Evolutionary conservation across 164 flowering plant species (phyloP).

Genomic region (Akebia trifoliata): DNA sequence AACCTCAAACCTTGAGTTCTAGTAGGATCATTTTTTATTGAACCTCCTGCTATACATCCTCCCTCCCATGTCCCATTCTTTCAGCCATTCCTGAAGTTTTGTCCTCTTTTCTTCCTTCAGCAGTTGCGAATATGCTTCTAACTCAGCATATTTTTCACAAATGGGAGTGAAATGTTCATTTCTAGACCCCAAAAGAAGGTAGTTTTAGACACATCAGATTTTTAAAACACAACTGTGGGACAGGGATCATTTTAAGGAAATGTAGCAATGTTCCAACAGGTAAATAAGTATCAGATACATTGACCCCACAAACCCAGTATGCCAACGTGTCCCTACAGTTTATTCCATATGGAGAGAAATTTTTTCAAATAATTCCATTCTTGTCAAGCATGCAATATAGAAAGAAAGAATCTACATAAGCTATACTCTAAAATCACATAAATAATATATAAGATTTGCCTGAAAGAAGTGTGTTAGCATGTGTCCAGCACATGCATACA

Average conservation of each 20-base stretch:
- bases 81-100: neutral
- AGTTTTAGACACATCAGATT: too few species aligned
- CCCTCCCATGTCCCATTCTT: neutral
- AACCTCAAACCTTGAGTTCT: too few species aligned
- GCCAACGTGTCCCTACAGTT: neutral
- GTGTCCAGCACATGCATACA: too few species aligned
- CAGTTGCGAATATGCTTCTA: neutral
- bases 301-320: too few species aligned
- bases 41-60: too few species aligned
- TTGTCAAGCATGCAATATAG: neutral
- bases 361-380: neutral
- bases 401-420: too few species aligned
- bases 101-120: neutral
- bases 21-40: too few species aligned
- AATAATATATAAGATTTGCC: too few species aligned
- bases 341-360: neutral
- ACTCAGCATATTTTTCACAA: neutral
- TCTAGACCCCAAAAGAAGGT: neutral
- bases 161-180: neutral
- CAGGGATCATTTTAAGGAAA: neutral
- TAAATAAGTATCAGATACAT: too few species aligned
- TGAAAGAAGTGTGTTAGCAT: too few species aligned
- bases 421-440: too few species aligned
- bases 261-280: neutral
- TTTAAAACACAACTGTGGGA: neutral